A percentile compares a stretch with the other conserved stretches of the same genome.
phyloP scores from a whole-genome alignment of 768 basidiomycete species.

The Crepidotus variabilis region DNA sequence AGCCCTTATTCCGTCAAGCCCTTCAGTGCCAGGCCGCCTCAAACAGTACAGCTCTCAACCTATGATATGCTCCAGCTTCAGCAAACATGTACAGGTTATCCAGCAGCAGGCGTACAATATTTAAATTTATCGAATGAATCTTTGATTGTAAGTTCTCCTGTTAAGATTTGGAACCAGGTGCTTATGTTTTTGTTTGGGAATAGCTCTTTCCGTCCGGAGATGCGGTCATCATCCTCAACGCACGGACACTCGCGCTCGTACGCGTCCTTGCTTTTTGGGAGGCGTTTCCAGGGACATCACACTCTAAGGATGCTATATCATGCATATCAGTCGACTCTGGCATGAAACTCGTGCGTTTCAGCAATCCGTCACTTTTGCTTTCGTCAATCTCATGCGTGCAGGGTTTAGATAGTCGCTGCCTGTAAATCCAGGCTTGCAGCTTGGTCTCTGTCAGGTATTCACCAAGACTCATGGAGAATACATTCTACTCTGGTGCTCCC shows the following conservation, averaged over 20 bases:
- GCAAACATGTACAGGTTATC: constrained; percentile 41
- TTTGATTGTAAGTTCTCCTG: constrained; percentile 49
- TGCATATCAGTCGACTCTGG: constrained; percentile 70
- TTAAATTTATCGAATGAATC: constrained; percentile 52
- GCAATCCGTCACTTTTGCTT: constrained; percentile 2
- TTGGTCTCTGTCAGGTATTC: constrained; percentile 72
- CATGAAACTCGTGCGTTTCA: constrained; percentile 71
- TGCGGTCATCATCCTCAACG: constrained; percentile 67
- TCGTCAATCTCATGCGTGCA: constrained; percentile 13
- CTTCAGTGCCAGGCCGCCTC: not conserved
- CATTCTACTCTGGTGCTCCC: constrained; percentile 78
- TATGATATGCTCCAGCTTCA: constrained; percentile 37
- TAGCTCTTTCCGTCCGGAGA: constrained; percentile 75
- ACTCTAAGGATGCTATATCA: constrained; percentile 43
- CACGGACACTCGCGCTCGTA: constrained; percentile 57
- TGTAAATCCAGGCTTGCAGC: constrained; percentile 65
- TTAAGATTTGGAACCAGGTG: not conserved
- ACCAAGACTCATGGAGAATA: constrained; percentile 66
- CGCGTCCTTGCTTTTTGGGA: constrained; percentile 79
- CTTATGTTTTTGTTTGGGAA: constrained; percentile 9
- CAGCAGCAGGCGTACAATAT: constrained; percentile 51
- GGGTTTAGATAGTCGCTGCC: constrained; percentile 65
- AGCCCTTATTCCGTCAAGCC: not conserved
- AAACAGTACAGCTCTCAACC: not conserved
- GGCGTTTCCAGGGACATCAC: constrained; percentile 62